phyloP scores from a whole-genome alignment of 495 filamentous ascomycete genomes.

The Pyrenula aspistea region DNA sequence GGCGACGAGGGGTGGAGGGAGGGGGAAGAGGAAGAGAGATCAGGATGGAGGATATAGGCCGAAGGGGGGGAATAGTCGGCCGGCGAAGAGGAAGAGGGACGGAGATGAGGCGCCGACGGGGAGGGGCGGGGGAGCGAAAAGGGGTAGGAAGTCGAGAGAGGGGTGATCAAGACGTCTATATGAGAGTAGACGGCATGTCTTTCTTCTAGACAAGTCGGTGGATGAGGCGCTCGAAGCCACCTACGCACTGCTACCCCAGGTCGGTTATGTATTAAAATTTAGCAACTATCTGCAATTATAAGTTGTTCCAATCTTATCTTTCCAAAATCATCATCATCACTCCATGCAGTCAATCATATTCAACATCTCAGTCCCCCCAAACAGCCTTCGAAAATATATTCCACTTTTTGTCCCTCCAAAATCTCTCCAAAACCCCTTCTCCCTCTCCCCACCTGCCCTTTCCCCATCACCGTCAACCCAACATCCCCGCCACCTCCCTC shows the following conservation, averaged over 20 bases:
- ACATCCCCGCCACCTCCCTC: conserved; percentile 29
- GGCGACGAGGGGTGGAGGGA: conserved; percentile 19
- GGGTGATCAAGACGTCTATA: neutral
- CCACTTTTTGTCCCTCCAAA: too few relatives aligned
- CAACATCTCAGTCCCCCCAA: too few relatives aligned
- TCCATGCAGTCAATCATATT: too few relatives aligned
- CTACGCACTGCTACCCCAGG: too few relatives aligned
- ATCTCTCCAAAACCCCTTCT: neutral
- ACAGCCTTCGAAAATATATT: too few relatives aligned
- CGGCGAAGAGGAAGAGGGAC: conserved; percentile 56
- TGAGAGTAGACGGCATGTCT: too few relatives aligned
- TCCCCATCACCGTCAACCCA: conserved; percentile 13
- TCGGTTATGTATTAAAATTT: too few relatives aligned
- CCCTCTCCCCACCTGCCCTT: neutral
- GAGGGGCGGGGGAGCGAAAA: conserved; percentile 25
- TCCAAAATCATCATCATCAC: too few relatives aligned
- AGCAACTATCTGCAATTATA: too few relatives aligned
- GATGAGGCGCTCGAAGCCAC: too few relatives aligned
- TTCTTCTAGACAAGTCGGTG: too few relatives aligned
- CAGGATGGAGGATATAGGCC: conserved; percentile 62
- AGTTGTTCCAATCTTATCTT: too few relatives aligned
- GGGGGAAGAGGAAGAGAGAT: conserved; percentile 45
- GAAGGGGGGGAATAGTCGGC: conserved; percentile 50
- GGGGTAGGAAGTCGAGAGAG: conserved; percentile 6
- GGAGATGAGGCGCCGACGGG: conserved; percentile 15